Base-by-base conservation (phyloP, 495 filamentous ascomycete genomes). In the Eremomyces bilateralis region DNA sequence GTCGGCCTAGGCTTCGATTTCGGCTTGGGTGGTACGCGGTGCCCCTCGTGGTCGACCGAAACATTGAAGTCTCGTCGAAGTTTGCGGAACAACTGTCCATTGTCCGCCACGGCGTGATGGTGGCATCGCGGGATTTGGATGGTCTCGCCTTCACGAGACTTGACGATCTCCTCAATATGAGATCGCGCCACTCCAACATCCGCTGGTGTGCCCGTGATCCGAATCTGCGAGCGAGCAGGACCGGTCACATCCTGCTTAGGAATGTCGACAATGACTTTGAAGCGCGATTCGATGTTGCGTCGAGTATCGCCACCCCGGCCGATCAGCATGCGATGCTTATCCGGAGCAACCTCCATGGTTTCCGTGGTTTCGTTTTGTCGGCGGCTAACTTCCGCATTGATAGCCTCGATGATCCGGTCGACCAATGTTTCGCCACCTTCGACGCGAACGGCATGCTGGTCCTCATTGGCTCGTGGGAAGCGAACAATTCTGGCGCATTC, bases 241-340 rank as follows among this genome's bases (percentile, higher is more conserved):
- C 81, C 82, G 33, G 76, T 67, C 20, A 62, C 62, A 45, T 59
- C 66, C 20, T 70, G 68, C 42, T 79, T 77, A 8, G 88, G 88
- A 35, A 99, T 77, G 43, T 93, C 81, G 41, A 99, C 68, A 12
- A 71, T 72, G 44, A 99, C 72, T 38, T 72, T 73, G 63, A 95
- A 92, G 50, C 80, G 68, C 16, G 76, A 68, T 58, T 95, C 88
- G n/a, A 99, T 68, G 29, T 68, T 64, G 33, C 79, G 74, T 41
- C 83, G 72, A 22, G 71, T 73, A 34, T 88, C 80, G 35, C 88
- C 88, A 39, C 82, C 83, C 25, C 81, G 79, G 30, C 88, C 88
- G 45, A 99, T 94, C 11, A 99, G 65, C 6, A 80, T 62, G 21
- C 82, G 68, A 50, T 95, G 90, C 60, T 91, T 92, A 36, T 84